Base-by-base conservation (phyloP, 768 basidiomycete genomes). In the Ramaria sp. region DNA sequence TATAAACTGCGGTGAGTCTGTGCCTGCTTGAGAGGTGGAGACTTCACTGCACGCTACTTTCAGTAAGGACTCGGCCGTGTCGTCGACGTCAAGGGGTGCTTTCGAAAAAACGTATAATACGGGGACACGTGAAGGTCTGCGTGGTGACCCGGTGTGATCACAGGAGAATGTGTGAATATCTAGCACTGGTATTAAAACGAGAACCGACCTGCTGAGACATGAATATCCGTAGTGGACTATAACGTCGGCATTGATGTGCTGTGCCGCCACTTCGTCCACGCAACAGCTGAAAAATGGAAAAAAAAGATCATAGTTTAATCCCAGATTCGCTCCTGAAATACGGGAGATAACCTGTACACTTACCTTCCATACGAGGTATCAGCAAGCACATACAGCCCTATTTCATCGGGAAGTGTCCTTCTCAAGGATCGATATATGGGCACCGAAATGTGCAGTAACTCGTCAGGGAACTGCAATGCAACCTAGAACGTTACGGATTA, bases 351-450 rank as follows among this genome's bases (percentile, higher is more conserved):
- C 16, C 37, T 15, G 24, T 41, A 22, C 12, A 38, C 18, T 34
- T 71, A 82, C 94, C 88, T 94, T 69, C 94, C 96, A 67, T 97
- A 97, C 3, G 94, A 95, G 20, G 94, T 97, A 68, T 99, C 95
- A 12, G 94, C 95, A n/a, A 97, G 75, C 4, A 96, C 85, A 65
- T 91, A 95, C 22, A 90, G 70, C 61, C 71, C 71, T 28, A 60
- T 66, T 20, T 66, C 67, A 16, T 49, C 49, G 43, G 74, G 71
- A 22, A 81, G 64, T 52, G 62, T 67, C 1, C 64, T 63, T 63
- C 83, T 87, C 34, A 99, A 73, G 3, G 69, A 64, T 37, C 78
- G 74, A 64, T 83, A 93, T 25, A 98, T 83, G 2, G 83, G 82
- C 15, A 97, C 93, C 0, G 91, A 91, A 60, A 88, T 82, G 28